Percentiles rank a stretch among this genome's conserved stretches.
Conservation (phyloP, 2,329 filamentous ascomycete species). For the Fusarium oligoseptatum region DNA sequence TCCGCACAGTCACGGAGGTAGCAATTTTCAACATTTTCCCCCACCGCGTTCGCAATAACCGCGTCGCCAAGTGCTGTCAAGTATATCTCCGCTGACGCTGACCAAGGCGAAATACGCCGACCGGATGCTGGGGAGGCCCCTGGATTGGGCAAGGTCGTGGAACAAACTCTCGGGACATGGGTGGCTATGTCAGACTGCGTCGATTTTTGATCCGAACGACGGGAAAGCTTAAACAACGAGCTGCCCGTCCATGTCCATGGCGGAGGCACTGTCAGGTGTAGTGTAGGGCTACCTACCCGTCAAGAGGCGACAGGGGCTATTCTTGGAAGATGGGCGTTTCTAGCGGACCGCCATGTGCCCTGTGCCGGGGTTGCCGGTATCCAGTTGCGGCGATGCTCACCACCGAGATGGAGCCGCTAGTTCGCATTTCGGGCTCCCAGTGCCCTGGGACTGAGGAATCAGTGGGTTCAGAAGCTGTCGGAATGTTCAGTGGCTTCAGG, state of each 20-base stretch:
- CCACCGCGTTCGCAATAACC: conserved; percentile 14
- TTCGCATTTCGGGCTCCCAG: conserved; percentile 26
- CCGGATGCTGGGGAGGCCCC: neutral
- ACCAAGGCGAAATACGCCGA: conserved; percentile 15
- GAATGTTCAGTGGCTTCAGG: conserved; percentile 6
- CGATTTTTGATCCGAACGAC: conserved; percentile 40
- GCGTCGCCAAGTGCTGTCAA: conserved; percentile 17
- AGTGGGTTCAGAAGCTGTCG: conserved; percentile 28
- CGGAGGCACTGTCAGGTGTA: conserved; percentile 32
- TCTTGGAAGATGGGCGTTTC: conserved; percentile 43
- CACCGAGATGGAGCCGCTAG: conserved; percentile 27
- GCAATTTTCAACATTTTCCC: conserved; percentile 16
- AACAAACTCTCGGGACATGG: conserved; percentile 20
- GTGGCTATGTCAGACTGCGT: conserved; percentile 39
- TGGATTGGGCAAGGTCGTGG: conserved; percentile 11
- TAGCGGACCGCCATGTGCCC: conserved; percentile 33
- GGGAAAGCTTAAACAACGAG: conserved; percentile 36
- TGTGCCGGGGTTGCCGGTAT: conserved; percentile 40
- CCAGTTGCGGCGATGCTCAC: conserved; percentile 32
- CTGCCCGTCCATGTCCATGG: conserved; percentile 3
- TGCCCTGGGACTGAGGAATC: conserved; percentile 20
- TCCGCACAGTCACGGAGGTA: conserved; percentile 28
- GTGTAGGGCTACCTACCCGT: conserved; percentile 19
- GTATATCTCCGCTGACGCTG: conserved; percentile 7
- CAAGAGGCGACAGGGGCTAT: conserved; percentile 40